phyloP scores from a whole-genome alignment of 106 monocot species.

The Allium sativum region DNA sequence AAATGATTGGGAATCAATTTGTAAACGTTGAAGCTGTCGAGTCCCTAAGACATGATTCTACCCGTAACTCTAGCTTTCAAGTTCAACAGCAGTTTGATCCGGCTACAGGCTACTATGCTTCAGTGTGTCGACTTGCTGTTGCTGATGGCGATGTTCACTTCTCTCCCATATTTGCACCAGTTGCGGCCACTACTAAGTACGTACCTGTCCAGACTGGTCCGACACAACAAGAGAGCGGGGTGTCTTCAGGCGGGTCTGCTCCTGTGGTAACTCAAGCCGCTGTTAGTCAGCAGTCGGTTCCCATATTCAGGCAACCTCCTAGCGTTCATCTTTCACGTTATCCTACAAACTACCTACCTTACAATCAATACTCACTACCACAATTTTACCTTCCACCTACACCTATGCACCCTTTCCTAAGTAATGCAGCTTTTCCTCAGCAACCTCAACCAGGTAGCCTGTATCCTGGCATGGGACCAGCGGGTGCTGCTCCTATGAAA shows the following conservation, averaged over 20 bases:
- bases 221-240: conserved; percentile 64
- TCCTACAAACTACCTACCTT: conserved; percentile 68
- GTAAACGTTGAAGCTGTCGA: conserved; percentile 38
- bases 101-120: conserved; percentile 53
- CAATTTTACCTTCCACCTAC: conserved; percentile 56
- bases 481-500: conserved; percentile 18
- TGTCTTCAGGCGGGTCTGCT: conserved; percentile 27
- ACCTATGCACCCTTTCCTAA: conserved; percentile 60
- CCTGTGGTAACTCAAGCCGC: conserved; percentile 30
- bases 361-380: conserved; percentile 60
- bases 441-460: conserved; percentile 46
- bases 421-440: conserved; percentile 58
- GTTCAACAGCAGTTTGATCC: too few relatives aligned
- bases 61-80: conserved; percentile 41
- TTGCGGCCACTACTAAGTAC: conserved; percentile 50
- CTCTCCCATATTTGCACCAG: conserved; percentile 32
- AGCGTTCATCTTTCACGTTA: conserved; percentile 69
- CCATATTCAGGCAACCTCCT: conserved; percentile 57
- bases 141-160: conserved; percentile 63
- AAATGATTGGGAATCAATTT: conserved; percentile 42
- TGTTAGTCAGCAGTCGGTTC: conserved; percentile 53
- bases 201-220: conserved; percentile 39
- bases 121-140: conserved; percentile 50
- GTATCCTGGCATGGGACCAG: conserved; percentile 36
- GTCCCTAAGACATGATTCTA: conserved; percentile 31